Percentiles rank a stretch among this genome's conserved stretches.
Evolutionary conservation across 495 filamentous ascomycete species (phyloP).

Genomic region (Penicillium samsonianum): DNA sequence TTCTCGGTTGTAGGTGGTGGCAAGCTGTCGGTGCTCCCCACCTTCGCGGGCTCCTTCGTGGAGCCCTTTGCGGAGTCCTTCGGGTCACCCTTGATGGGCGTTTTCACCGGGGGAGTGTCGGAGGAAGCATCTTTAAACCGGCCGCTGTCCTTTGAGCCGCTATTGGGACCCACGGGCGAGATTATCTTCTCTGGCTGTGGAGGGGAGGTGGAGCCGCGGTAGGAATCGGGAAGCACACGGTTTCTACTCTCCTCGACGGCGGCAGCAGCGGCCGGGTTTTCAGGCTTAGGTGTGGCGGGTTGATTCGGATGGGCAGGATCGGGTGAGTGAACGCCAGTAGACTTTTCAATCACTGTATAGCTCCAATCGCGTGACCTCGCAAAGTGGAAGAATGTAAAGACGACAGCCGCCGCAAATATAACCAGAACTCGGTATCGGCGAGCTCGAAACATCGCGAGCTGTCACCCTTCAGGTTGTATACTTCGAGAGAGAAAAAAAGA

Average conservation of each 20-base stretch:
- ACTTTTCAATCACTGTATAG: constrained; percentile 18
- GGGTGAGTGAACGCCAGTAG: constrained; percentile 6
- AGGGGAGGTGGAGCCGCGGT: constrained; percentile 13
- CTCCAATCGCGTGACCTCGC: constrained; percentile 39
- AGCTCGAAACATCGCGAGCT: constrained; percentile 65
- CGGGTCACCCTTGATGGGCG: neutral
- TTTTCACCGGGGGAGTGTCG: neutral
- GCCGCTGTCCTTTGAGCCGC: constrained; percentile 1
- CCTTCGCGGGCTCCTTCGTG: neutral
- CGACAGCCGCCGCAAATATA: constrained; percentile 64
- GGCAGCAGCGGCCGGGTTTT: constrained; percentile 6
- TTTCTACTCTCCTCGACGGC: constrained; percentile 16
- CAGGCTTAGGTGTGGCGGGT: constrained; percentile 5
- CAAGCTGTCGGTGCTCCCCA: neutral
- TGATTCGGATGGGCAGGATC: constrained; percentile 9
- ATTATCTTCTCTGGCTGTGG: constrained; percentile 1
- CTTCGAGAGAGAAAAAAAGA: constrained; percentile 1
- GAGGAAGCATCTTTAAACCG: constrained; percentile 2
- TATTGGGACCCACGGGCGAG: constrained; percentile 10
- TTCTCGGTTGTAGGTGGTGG: neutral
- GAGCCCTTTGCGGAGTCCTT: neutral
- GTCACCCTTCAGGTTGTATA: constrained; percentile 6
- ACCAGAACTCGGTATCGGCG: constrained; percentile 77
- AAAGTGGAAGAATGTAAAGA: constrained; percentile 68
- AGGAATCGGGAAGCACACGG: constrained; percentile 14